Evolutionary conservation across 768 basidiomycete species (phyloP).

Genomic region (Phylloporus sp.): DNA sequence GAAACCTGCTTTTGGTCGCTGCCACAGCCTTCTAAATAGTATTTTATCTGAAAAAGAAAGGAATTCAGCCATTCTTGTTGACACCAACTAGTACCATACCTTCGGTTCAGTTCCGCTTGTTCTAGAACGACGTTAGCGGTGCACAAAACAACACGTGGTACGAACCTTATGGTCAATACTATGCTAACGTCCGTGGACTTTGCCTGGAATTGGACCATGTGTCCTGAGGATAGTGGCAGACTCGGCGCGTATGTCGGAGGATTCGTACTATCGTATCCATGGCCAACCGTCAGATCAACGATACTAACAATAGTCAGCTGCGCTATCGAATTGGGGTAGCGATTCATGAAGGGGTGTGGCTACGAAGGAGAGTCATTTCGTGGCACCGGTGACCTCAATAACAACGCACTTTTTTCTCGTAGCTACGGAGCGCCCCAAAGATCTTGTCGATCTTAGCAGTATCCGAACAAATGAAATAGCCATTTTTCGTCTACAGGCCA

Average conservation of each 20-base stretch:
- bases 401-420: slow-evolving; percentile 35
- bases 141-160: slow-evolving; percentile 1
- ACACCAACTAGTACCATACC: slow-evolving; percentile 34
- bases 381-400: not conserved
- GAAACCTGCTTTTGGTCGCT: slow-evolving; percentile 43
- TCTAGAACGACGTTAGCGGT: slow-evolving; percentile 31
- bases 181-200: slow-evolving; percentile 42
- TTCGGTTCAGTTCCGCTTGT: slow-evolving; percentile 92
- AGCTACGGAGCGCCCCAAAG: slow-evolving; percentile 61
- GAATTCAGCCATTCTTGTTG: not conserved
- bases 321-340: slow-evolving; percentile 60
- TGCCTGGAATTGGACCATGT: slow-evolving; percentile 82
- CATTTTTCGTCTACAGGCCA: slow-evolving; percentile 63
- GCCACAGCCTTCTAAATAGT: slow-evolving; percentile 80
- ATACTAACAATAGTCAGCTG: slow-evolving; percentile 56
- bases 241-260: slow-evolving; percentile 57
- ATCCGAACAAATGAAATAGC: slow-evolving; percentile 75
- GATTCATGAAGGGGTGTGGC: slow-evolving; percentile 23
- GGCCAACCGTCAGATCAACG: slow-evolving; percentile 59
- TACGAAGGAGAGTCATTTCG: slow-evolving; percentile 6
- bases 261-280: slow-evolving; percentile 71
- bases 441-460: slow-evolving; percentile 61
- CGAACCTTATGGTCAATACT: slow-evolving; percentile 66
- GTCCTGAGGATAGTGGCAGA: slow-evolving; percentile 68
- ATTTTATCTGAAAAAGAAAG: slow-evolving; percentile 60